Percentiles rank a stretch among this genome's conserved stretches.
Evolutionary conservation across 495 filamentous ascomycete species (phyloP).

Genomic region (Amniculicola lignicola): DNA sequence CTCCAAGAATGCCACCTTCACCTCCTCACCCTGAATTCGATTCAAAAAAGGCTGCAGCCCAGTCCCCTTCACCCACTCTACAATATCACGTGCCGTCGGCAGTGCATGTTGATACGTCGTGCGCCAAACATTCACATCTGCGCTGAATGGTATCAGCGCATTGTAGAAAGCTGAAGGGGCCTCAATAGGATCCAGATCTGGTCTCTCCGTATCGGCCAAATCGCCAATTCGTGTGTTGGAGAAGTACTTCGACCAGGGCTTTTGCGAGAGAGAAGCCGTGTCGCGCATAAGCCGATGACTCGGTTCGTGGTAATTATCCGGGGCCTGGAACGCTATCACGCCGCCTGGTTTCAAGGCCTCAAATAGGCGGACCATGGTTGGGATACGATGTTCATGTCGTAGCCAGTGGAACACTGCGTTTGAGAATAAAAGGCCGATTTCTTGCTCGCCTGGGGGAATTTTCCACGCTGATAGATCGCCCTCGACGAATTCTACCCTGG

Average conservation of each 20-base stretch:
- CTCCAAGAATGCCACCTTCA: conserved; percentile 44
- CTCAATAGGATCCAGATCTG: conserved; percentile 51
- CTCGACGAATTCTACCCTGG: conserved; percentile 8
- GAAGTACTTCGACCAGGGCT: conserved; percentile 39
- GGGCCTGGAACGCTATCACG: conserved; percentile 55
- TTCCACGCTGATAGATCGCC: conserved; percentile 38
- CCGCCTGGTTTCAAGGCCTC: conserved; percentile 43
- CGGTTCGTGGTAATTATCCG: conserved; percentile 51
- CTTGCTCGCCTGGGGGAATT: not conserved
- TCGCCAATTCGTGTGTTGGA: conserved; percentile 3
- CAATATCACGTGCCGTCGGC: conserved; percentile 46
- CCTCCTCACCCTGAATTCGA: conserved; percentile 37
- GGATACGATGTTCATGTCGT: conserved; percentile 42
- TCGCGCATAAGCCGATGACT: conserved; percentile 52
- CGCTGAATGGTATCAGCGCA: conserved; percentile 45
- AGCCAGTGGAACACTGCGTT: conserved; percentile 60
- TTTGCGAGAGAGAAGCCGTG: conserved; percentile 38
- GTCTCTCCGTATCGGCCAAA: conserved; percentile 32
- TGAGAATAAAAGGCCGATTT: conserved; percentile 46
- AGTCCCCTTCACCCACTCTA: conserved; percentile 58
- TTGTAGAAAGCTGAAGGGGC: conserved; percentile 48
- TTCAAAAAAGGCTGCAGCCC: conserved; percentile 53
- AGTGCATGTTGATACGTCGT: conserved; percentile 54
- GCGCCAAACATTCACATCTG: conserved; percentile 49
- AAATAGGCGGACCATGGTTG: conserved; percentile 45